Conservation (phyloP, 495 filamentous ascomycete genomes). For the Penicillium manginii region DNA sequence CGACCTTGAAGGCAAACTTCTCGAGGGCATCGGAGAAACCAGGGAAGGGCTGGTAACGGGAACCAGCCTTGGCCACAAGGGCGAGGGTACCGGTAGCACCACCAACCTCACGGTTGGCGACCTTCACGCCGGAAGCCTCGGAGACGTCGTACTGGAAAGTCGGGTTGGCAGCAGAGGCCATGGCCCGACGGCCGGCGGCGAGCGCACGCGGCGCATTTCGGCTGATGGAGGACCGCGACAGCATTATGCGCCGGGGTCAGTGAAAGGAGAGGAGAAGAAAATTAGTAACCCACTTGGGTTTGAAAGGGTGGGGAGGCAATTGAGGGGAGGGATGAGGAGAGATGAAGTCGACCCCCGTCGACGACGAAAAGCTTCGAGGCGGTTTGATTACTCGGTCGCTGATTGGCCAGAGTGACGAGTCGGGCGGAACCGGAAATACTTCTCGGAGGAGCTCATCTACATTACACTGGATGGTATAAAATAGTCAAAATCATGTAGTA, state of each 20-base stretch:
- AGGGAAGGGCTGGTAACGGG: slow-evolving; percentile 85
- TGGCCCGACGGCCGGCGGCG: slow-evolving; percentile 63
- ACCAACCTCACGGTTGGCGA: slow-evolving; percentile 82
- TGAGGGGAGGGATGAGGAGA: slow-evolving; percentile 37
- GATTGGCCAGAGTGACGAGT: slow-evolving; percentile 47
- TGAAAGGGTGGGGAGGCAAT: slow-evolving; percentile 43
- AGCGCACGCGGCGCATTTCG: slow-evolving; percentile 78
- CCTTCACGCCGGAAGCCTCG: slow-evolving; percentile 84
- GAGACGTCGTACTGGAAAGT: slow-evolving; percentile 86
- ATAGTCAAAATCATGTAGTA: slow-evolving; percentile 4
- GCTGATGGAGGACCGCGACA: slow-evolving; percentile 79
- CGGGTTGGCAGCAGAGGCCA: slow-evolving; percentile 80
- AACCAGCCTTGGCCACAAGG: slow-evolving; percentile 89
- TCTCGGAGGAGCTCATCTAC: slow-evolving; percentile 20
- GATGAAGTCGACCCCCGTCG: slow-evolving; percentile 33
- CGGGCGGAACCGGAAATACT: slow-evolving; percentile 52
- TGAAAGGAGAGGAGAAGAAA: slow-evolving; percentile 33
- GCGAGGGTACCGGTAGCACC: slow-evolving; percentile 89
- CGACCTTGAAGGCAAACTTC: slow-evolving; percentile 94
- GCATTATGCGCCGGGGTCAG: slow-evolving; percentile 65
- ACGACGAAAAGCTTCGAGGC: slow-evolving; percentile 49
- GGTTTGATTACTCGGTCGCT: slow-evolving; percentile 44
- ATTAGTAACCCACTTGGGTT: slow-evolving; percentile 39
- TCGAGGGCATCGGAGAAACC: slow-evolving; percentile 88
- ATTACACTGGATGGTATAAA: background rate